Evolutionary conservation across 1,284 basidiomycete genomes (phyloP), one percentile per base, ranked within the genome.

Genomic region (Mycena sp.): DNA sequence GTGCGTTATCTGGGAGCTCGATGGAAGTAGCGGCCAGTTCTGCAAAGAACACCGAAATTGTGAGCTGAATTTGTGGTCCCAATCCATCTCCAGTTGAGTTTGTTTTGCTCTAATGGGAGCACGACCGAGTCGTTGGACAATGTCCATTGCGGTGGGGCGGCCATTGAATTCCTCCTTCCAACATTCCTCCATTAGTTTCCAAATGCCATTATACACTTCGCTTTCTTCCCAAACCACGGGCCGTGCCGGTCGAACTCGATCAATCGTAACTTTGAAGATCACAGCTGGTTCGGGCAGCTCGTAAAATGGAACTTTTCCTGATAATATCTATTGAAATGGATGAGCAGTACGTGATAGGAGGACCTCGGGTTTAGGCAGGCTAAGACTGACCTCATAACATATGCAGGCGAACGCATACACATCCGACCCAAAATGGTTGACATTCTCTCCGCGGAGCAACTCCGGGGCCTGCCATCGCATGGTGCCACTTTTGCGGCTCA

Each of bases 401-500:
- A 78, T 74, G 63, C 76, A 77, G 3, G 75, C 76, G 66, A 77
- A 78, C 7, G 79, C 77, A 46, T 79, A 80, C 10, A 80, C 69
- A 65, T 80, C 79, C 41, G 75, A 77, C 8, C 71, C 72, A 14
- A 65, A 64, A 10, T 70, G 75, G 18, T 73, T 65, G 20, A 37
- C 38, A 10, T 25, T 57, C 7, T 69, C 65, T 16, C 65, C 67
- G 13, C 67, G 52, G 25, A 76, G 63, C 11, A 60, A 4, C n/a
- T 60, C 57, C 4, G 57, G 38, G 3, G 57, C 57, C 38, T 60
- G 57, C 57, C 57, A 60, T 10, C 57, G 57, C 20, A 41, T 8
- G 18, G 57, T 60, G 3, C 57, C 57, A 39, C 10, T 8, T 44
- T 4, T 11, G 3, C 5, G 3, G 25, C 30, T 48, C 18, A 34